Evolutionary conservation across 1,284 basidiomycete species (phyloP).

Genomic region (Clitocybe nebularis): DNA sequence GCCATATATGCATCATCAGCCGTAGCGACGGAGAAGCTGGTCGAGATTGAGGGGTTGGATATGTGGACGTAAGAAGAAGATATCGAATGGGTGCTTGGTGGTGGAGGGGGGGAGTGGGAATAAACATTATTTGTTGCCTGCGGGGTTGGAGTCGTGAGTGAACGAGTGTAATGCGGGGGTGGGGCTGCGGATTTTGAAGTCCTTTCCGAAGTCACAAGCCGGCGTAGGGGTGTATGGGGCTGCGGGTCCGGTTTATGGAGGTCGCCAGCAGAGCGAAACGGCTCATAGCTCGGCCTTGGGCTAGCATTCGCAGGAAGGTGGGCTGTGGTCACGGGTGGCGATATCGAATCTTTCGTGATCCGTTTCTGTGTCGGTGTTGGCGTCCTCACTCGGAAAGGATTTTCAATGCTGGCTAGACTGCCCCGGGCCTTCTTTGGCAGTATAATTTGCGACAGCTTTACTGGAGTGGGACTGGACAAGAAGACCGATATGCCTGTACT

Average conservation of each 20-base stretch:
- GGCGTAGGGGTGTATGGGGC: no score
- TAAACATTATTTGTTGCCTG: background rate
- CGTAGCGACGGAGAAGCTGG: slow-evolving; percentile 4
- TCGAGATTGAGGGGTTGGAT: slow-evolving; percentile 11
- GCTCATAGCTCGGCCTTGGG: no score
- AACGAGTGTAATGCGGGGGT: background rate
- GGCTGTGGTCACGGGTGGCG: no score
- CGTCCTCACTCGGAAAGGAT: no score
- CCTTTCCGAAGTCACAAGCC: no score
- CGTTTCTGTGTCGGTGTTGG: slow-evolving; percentile 3
- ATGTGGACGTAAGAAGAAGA: slow-evolving; percentile 19
- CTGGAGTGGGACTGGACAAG: no score
- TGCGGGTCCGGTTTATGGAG: no score
- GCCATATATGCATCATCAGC: slow-evolving; percentile 10
- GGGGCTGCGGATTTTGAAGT: background rate
- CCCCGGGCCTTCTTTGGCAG: slow-evolving; percentile 14
- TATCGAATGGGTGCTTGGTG: slow-evolving; percentile 14
- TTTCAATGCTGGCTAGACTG: slow-evolving; percentile 8
- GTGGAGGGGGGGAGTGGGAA: background rate
- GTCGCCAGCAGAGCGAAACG: no score
- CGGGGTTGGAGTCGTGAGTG: background rate
- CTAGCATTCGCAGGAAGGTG: no score
- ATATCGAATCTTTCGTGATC: slow-evolving; percentile 19
- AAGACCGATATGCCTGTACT: no score
- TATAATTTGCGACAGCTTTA: slow-evolving; percentile 16